Evolutionary conservation across 148 eudicot genomes (phyloP).

Genomic region (Heliamphora exappendiculata): DNA sequence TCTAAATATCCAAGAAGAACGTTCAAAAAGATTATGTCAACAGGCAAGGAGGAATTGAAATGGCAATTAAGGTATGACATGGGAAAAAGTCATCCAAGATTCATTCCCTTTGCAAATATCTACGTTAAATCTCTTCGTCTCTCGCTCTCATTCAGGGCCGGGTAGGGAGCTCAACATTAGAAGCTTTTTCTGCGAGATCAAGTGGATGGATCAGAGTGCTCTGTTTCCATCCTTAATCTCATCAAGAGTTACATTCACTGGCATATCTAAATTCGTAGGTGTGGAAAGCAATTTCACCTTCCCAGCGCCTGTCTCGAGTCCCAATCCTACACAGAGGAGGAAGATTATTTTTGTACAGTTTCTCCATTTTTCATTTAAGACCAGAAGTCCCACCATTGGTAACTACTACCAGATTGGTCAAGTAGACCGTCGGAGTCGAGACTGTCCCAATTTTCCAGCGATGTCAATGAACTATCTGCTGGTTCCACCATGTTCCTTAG

Average conservation of each 20-base stretch:
- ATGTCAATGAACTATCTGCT: conserved; percentile 25
- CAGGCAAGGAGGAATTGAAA: neutral
- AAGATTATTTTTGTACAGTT: conserved; percentile 14
- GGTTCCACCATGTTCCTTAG: conserved; percentile 30
- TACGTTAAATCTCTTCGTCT: neutral
- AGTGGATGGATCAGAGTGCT: neutral
- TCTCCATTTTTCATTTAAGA: conserved; percentile 16
- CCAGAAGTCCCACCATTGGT: conserved; percentile 74
- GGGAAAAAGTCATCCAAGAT: neutral
- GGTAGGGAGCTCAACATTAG: neutral
- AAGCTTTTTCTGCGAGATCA: neutral
- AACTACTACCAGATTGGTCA: conserved; percentile 24
- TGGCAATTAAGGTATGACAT: neutral
- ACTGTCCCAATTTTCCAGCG: conserved; percentile 33
- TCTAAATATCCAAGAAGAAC: neutral
- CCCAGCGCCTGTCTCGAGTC: no score
- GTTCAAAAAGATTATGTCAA: neutral
- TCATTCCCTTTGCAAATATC: neutral
- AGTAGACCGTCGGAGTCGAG: conserved; percentile 26
- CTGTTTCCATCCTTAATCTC: neutral
- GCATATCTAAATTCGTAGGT: neutral
- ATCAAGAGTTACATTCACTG: neutral
- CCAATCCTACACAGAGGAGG: neutral
- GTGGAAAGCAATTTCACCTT: neutral
- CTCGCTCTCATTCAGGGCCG: neutral